Percentiles rank a stretch among this genome's conserved stretches.
Evolutionary conservation across 768 basidiomycete species (phyloP).

Genomic region (Naganishia vaughanmartiniae): DNA sequence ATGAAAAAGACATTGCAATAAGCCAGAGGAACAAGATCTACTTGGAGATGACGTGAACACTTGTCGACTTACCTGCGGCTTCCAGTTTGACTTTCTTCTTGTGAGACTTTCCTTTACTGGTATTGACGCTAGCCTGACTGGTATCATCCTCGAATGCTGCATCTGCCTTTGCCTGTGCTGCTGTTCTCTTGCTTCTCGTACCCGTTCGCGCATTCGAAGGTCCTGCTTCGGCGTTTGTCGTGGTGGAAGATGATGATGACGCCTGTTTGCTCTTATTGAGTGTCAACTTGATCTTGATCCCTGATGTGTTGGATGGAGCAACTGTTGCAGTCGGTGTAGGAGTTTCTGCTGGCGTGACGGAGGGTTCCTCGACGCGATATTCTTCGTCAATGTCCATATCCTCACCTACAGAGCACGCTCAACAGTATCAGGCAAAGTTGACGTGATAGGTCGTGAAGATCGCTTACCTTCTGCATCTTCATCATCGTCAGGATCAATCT

Average conservation of each 20-base stretch:
- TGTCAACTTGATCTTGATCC: slow-evolving; percentile 13
- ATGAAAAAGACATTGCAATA: neutral
- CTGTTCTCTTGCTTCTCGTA: slow-evolving; percentile 5
- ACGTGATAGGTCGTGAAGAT: neutral
- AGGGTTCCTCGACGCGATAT: slow-evolving; percentile 6
- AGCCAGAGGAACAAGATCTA: neutral
- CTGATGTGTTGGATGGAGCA: slow-evolving; percentile 8
- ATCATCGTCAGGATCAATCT: slow-evolving; percentile 1
- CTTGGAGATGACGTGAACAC: neutral
- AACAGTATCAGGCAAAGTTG: neutral
- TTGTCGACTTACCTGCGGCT: neutral
- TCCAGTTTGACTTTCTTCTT: slow-evolving; percentile 10
- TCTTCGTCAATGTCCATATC: slow-evolving; percentile 30
- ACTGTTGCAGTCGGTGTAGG: neutral
- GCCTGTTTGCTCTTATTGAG: slow-evolving; percentile 17
- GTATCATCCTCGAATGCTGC: slow-evolving; percentile 10
- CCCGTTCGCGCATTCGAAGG: neutral
- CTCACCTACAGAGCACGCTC: neutral
- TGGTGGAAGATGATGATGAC: neutral
- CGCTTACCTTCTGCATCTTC: slow-evolving; percentile 4
- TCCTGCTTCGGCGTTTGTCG: slow-evolving; percentile 14
- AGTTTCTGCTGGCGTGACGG: neutral
- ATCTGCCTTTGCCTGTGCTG: slow-evolving; percentile 11
- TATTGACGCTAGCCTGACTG: slow-evolving; percentile 16
- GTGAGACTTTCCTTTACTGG: neutral